Base-by-base conservation (phyloP, 1,139 yeast species). In the Lodderomyces jiufengensis region DNA sequence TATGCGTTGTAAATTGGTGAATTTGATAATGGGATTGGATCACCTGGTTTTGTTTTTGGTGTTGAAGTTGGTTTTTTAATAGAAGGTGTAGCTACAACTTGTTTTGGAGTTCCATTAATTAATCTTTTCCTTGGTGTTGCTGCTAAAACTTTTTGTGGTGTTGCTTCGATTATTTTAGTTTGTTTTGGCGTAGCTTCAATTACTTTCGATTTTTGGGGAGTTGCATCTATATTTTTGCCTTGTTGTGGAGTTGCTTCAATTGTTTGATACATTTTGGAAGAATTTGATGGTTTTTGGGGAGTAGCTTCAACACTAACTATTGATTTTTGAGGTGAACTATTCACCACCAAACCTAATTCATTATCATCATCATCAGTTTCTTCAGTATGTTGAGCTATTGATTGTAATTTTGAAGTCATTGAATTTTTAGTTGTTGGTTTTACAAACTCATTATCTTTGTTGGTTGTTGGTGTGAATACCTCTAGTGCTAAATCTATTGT, bases 1-100 rank as follows among this genome's bases (percentile, higher is more conserved):
- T 33, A 37, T 3, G 59, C 46, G 7, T 47, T 51, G 39, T 50
- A 60, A 34, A 63, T 61, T 4, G 71, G 69, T 1, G 71, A 61
- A 10, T 55, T 57, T 29, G 45, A 49, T 4, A 58, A 36, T 1
- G 59, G 51, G 3, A 61, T 48, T 1, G 68, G 69, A 11, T 63
- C 67, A 2, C 72, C 72, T 1, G 72, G 73, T 37, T 51, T 51
- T 12, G 41, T 48, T 24, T 44, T 41, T 25, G 16, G 27, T n/a
- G 15, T 18, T 14, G 14, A 14, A 4, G 22, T 18, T 3, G 28
- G n/a, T 16, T 12, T 15, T 5, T 24, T 31, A 33, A 29, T 13
- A 1, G 63, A 61, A 1, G 64, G 57, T 3, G 57, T 48, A 7
- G 39, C 34, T 2, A 45, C 32, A 9, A 23, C 22, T 25, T 36